Conservation (phyloP, 805 yeast genomes). For the Ogataea siamensis region DNA sequence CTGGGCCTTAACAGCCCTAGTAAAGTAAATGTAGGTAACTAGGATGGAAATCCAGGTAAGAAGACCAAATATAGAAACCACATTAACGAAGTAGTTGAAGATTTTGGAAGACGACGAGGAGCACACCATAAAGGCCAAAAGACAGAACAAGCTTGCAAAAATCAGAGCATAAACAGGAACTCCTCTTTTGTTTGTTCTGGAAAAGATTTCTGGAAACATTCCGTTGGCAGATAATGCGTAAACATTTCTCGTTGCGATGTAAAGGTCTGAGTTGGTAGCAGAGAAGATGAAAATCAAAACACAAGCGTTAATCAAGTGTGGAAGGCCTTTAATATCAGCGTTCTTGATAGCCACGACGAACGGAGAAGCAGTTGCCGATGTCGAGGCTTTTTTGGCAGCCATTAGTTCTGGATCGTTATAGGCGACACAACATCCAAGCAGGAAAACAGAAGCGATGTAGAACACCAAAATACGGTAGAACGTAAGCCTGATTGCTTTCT, state of each 20-base stretch:
- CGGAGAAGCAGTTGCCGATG: conserved; percentile 74
- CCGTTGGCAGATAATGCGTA: conserved; percentile 73
- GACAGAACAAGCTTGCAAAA: conserved; percentile 52
- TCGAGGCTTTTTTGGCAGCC: conserved; percentile 44
- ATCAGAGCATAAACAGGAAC: conserved; percentile 62
- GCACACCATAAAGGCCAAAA: conserved; percentile 69
- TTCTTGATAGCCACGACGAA: conserved; percentile 77
- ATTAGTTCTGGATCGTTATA: conserved; percentile 44
- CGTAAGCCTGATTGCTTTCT: conserved; percentile 52
- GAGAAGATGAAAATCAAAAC: conserved; percentile 75
- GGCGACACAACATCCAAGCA: conserved; percentile 58
- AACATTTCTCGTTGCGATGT: conserved; percentile 72
- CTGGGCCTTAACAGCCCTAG: conserved; percentile 64
- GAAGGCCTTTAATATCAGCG: conserved; percentile 63
- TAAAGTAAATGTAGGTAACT: conserved; percentile 64
- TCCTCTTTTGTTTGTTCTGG: conserved; percentile 65
- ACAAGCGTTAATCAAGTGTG: conserved; percentile 75
- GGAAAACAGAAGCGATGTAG: conserved; percentile 50
- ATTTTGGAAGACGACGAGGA: conserved; percentile 53
- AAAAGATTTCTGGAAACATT: conserved; percentile 67
- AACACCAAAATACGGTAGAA: conserved; percentile 53
- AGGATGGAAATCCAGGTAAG: conserved; percentile 73
- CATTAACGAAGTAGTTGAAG: conserved; percentile 70
- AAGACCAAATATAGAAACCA: conserved; percentile 72
- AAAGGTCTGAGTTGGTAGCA: conserved; percentile 77